These are phyloP conservation scores for Colletotrichum endophyticum DNA, from an alignment of 2,329 filamentous ascomycete genomes.

Conservation along the genomic window DNA sequence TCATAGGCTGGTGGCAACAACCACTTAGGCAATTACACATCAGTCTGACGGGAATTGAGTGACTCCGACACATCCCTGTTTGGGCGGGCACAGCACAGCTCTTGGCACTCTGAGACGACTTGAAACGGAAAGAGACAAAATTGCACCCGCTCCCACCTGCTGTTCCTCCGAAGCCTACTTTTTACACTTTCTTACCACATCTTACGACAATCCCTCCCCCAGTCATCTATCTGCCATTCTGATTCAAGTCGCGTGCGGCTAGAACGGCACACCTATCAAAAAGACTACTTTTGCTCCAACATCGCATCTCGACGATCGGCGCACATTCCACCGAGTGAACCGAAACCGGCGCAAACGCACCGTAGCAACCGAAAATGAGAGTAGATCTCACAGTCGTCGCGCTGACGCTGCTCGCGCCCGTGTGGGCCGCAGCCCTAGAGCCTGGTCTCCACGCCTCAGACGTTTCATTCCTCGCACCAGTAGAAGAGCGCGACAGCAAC, in stretches of 20 bases:
- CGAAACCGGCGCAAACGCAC: background rate
- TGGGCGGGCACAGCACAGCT: background rate
- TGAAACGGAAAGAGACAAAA: conserved; percentile 17
- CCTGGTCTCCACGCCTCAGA: conserved; percentile 21
- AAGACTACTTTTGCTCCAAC: background rate
- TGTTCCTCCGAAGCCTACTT: background rate
- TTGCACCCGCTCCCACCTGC: background rate
- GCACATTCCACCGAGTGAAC: background rate
- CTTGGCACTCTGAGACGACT: conserved; percentile 11
- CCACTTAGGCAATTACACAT: conserved; percentile 14
- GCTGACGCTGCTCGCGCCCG: conserved; percentile 27
- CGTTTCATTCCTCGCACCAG: conserved; percentile 5
- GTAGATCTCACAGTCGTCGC: conserved; percentile 31
- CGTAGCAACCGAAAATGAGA: conserved; percentile 31
- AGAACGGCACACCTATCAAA: background rate
- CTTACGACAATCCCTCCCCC: background rate
- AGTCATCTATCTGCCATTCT: background rate
- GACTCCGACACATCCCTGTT: conserved; percentile 12
- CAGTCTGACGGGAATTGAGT: background rate
- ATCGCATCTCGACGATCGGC: background rate
- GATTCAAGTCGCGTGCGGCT: background rate
- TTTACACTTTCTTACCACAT: background rate
- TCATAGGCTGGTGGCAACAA: conserved; percentile 5
- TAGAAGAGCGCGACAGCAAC: conserved; percentile 21
- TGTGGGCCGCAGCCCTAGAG: conserved; percentile 27